A percentile compares a stretch with the other conserved stretches of the same genome.
These are phyloP conservation scores for Fusarium nanum DNA, from an alignment of 2,329 filamentous ascomycete species.

Conservation along the genomic window DNA sequence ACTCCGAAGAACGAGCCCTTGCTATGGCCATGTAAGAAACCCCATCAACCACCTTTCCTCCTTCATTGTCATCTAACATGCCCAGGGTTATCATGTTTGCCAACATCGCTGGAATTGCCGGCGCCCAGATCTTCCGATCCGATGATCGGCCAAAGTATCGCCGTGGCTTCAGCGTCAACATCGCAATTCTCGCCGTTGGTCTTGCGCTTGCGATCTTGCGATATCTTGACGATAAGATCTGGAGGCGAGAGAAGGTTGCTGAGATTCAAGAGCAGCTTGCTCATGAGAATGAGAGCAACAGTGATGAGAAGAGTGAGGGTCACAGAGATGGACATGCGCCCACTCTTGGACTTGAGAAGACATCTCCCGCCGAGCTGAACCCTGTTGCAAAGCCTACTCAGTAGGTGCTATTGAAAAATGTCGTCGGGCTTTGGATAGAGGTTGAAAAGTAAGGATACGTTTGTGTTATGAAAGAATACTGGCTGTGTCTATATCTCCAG, in stretches of 20 bases:
- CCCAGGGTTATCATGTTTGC: slow-evolving; percentile 68
- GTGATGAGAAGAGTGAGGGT: slow-evolving; percentile 23
- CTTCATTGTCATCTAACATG: not conserved
- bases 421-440: not conserved
- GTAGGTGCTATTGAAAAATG: not conserved
- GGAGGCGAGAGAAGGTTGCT: slow-evolving; percentile 27
- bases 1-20: slow-evolving; percentile 68
- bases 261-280: slow-evolving; percentile 14
- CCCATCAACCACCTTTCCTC: not conserved
- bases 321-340: not conserved
- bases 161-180: slow-evolving; percentile 61
- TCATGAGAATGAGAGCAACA: slow-evolving; percentile 23
- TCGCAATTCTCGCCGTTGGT: slow-evolving; percentile 58
- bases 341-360: slow-evolving; percentile 4
- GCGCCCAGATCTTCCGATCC: slow-evolving; percentile 68
- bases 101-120: slow-evolving; percentile 71
- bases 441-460: not conserved
- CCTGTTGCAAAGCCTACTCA: not conserved
- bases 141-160: slow-evolving; percentile 65
- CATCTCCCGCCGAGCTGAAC: slow-evolving; percentile 12
- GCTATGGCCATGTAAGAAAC: slow-evolving; percentile 66
- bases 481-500: not conserved
- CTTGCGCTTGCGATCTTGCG: slow-evolving; percentile 55
- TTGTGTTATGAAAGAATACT: not conserved
- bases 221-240: slow-evolving; percentile 56